Percentiles rank a stretch among this genome's conserved stretches.
Conservation (phyloP, 768 basidiomycete genomes). For the Pulveroboletus sp. region DNA sequence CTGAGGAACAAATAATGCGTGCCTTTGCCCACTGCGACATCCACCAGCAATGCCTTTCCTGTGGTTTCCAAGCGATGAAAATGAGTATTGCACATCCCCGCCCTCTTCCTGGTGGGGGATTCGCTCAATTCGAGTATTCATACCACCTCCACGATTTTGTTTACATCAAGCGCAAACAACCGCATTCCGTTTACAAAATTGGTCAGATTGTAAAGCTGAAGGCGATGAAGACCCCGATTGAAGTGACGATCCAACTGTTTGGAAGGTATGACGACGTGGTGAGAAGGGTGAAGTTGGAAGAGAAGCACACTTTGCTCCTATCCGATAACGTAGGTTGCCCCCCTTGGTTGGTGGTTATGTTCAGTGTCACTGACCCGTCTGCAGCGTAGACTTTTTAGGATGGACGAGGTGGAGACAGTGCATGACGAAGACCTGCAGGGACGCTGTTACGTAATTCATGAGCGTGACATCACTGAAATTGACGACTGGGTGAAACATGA, state of each 20-base stretch:
- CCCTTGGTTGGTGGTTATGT: background rate
- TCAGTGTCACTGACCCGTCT: conserved; percentile 9
- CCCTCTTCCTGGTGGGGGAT: conserved; percentile 32
- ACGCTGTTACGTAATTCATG: conserved; percentile 47
- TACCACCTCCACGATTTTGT: conserved; percentile 66
- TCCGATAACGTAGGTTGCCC: conserved; percentile 42
- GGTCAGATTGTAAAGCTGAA: conserved; percentile 52
- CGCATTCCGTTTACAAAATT: conserved; percentile 40
- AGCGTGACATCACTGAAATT: conserved; percentile 30
- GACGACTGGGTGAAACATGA: conserved; percentile 45
- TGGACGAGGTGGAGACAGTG: conserved; percentile 23
- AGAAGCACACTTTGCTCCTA: conserved; percentile 14
- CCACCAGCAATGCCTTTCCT: conserved; percentile 48
- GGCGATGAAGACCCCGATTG: conserved; percentile 18
- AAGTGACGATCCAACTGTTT: conserved; percentile 41
- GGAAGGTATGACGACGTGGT: conserved; percentile 45
- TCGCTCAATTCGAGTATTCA: conserved; percentile 38
- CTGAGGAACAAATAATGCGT: conserved; percentile 30
- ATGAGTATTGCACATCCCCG: conserved; percentile 24
- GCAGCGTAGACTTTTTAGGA: conserved; percentile 42
- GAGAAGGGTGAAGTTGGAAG: conserved; percentile 14
- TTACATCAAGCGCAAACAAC: conserved; percentile 43
- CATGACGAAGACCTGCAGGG: conserved; percentile 48
- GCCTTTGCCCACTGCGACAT: conserved; percentile 30
- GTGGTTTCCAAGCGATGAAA: conserved; percentile 35